A percentile compares a stretch with the other conserved stretches of the same genome.
Evolutionary conservation across 2,329 filamentous ascomycete genomes (phyloP).

Genomic region (Claviceps sp.): DNA sequence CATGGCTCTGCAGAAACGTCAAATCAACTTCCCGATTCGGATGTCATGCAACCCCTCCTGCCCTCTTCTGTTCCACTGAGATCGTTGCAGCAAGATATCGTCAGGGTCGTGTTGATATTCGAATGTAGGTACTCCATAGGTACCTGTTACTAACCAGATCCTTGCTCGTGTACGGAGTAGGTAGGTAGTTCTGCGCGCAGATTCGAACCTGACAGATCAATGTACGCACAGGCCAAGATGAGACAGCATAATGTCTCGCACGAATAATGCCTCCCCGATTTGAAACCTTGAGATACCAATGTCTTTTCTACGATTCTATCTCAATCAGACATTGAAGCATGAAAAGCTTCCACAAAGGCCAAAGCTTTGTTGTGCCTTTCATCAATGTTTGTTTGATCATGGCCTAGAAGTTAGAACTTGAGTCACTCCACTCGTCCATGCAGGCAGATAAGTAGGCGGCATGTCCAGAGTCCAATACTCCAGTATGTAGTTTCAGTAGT

Average conservation of each 20-base stretch:
- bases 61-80: neutral
- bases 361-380: neutral
- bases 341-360: neutral
- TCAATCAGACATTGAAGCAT: neutral
- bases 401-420: neutral
- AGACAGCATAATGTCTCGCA: neutral
- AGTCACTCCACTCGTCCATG: neutral
- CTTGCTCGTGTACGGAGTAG: neutral
- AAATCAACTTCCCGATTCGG: conserved; percentile 1
- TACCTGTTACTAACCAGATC: neutral
- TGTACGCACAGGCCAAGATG: neutral
- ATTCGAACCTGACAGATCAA: neutral
- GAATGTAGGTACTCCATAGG: neutral
- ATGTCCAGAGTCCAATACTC: no score
- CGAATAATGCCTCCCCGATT: neutral
- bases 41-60: neutral
- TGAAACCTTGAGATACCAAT: neutral
- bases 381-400: neutral
- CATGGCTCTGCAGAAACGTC: neutral
- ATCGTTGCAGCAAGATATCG: neutral
- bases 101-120: neutral
- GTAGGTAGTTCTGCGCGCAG: neutral
- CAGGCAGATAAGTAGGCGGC: neutral
- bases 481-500: neutral
- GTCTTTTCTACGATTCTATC: neutral